A percentile compares a stretch with the other conserved stretches of the same genome.
phyloP scores from a whole-genome alignment of 495 filamentous ascomycete species.

The Melanomma pulvis-pyrius region DNA sequence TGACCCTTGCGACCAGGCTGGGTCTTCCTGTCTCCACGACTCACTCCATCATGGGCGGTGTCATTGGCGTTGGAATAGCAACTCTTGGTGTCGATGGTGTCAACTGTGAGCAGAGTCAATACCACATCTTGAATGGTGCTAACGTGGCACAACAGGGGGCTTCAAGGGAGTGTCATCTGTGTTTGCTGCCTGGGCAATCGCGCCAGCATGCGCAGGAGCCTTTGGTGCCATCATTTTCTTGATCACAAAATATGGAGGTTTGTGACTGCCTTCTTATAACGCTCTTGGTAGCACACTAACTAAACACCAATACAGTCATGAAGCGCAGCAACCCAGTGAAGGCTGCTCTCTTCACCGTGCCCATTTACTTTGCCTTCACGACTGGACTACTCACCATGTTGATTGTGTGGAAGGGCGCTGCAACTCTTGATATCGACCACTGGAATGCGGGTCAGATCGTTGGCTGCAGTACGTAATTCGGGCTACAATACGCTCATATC shows the following conservation, averaged over 20 bases:
- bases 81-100: slow-evolving; percentile 59
- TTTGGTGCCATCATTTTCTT: slow-evolving; percentile 62
- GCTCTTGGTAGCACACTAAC: no score
- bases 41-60: slow-evolving; percentile 37
- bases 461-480: no score
- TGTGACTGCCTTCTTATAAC: no score
- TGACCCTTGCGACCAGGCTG: slow-evolving; percentile 28
- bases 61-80: slow-evolving; percentile 49
- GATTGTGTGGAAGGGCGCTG: slow-evolving; percentile 63
- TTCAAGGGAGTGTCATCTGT: no score
- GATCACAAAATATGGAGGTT: slow-evolving; percentile 59
- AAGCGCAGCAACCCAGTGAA: slow-evolving; percentile 59
- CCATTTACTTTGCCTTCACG: slow-evolving; percentile 51
- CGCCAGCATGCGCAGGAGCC: slow-evolving; percentile 58
- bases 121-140: no score
- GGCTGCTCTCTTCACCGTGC: slow-evolving; percentile 60
- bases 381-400: slow-evolving; percentile 45
- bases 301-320: no score
- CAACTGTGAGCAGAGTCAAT: no score
- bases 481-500: no score
- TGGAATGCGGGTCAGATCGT: slow-evolving; percentile 10
- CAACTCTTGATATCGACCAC: slow-evolving; percentile 25
- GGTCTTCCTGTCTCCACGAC: slow-evolving; percentile 31
- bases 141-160: no score
- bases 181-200: slow-evolving; percentile 63